phyloP scores from a whole-genome alignment of 2,329 filamentous ascomycete species.

The Microthyrium microscopicum region DNA sequence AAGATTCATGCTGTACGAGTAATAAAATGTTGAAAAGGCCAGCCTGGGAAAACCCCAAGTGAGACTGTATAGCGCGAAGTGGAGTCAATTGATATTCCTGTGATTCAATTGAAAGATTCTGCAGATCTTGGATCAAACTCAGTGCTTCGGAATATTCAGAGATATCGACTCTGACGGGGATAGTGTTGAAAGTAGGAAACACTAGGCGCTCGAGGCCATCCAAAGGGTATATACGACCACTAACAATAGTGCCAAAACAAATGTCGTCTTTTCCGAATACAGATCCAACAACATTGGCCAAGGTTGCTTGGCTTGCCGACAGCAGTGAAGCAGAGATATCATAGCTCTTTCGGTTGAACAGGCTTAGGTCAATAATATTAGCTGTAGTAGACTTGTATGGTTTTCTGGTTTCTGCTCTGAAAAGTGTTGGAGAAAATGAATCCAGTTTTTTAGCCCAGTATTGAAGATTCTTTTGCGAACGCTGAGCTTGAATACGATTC shows the following conservation, averaged over 20 bases:
- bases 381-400: background rate
- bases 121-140: too few relatives aligned
- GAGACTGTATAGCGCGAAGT: constrained; percentile 51
- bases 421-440: constrained; percentile 12
- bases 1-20: constrained; percentile 51
- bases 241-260: constrained; percentile 78
- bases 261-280: constrained; percentile 44
- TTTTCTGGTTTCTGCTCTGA: background rate
- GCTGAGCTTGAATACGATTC: constrained; percentile 34
- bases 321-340: constrained; percentile 31
- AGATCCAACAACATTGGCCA: constrained; percentile 47
- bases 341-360: constrained; percentile 13
- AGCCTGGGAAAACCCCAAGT: constrained; percentile 27
- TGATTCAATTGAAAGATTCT: too few relatives aligned
- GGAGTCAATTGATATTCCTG: constrained; percentile 59
- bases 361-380: constrained; percentile 13
- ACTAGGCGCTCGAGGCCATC: constrained; percentile 54
- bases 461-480: constrained; percentile 31
- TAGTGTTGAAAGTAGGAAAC: constrained; percentile 85
- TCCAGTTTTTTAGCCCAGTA: constrained; percentile 51
- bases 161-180: constrained; percentile 51
- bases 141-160: too few relatives aligned
- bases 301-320: constrained; percentile 53
- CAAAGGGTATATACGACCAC: constrained; percentile 52
- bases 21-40: constrained; percentile 67